Percentiles rank a stretch among this genome's conserved stretches.
Conservation (phyloP, 2,329 filamentous ascomycete species). For the Apiospora marii region DNA sequence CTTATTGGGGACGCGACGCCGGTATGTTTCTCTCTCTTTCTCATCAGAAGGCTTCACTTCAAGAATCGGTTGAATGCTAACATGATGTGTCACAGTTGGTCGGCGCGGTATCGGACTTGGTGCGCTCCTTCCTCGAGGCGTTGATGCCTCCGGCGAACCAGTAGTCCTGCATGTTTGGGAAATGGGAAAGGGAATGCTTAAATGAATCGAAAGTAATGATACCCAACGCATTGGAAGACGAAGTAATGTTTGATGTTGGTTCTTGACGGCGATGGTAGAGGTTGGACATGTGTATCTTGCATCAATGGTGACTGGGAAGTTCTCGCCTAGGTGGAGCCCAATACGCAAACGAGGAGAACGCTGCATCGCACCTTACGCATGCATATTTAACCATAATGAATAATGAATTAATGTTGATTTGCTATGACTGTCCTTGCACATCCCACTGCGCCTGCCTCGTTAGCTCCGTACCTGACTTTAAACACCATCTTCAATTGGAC, state of each 20-base stretch:
- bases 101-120: slow-evolving; percentile 40
- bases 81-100: slow-evolving; percentile 33
- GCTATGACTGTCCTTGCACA: not conserved
- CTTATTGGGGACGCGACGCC: slow-evolving; percentile 53
- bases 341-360: not conserved
- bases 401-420: not conserved
- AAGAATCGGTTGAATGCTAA: slow-evolving; percentile 25
- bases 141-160: slow-evolving; percentile 28
- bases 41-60: not conserved
- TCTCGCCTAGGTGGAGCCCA: not conserved
- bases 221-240: slow-evolving; percentile 2
- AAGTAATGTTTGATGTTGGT: not conserved
- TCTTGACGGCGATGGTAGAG: not conserved
- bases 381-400: not conserved
- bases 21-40: slow-evolving; percentile 38
- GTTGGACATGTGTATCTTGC: not conserved
- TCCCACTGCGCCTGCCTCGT: not conserved
- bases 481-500: not conserved
- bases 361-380: not conserved
- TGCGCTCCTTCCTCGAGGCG: slow-evolving; percentile 40
- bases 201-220: not conserved
- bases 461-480: not conserved
- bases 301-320: not conserved
- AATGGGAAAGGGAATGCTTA: not conserved
- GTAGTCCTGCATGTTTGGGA: not conserved